A percentile compares a stretch with the other conserved stretches of the same genome.
These are phyloP conservation scores for Solanum neorickii DNA, from an alignment of 257 asterid species.

Conservation along the genomic window DNA sequence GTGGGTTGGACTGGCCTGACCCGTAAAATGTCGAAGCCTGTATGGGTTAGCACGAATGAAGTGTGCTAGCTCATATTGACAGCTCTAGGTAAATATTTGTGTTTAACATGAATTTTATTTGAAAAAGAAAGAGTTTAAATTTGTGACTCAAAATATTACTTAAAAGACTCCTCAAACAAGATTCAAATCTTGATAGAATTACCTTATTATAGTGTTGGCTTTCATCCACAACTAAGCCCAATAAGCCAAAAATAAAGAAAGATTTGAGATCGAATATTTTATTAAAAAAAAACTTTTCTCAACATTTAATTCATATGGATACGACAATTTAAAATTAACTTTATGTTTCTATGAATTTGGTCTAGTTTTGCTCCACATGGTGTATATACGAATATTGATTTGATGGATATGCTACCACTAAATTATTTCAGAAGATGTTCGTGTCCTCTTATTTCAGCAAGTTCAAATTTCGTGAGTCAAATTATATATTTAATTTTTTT, in stretches of 20 bases:
- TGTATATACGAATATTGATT: not conserved
- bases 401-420: not conserved
- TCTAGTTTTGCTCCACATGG: not conserved
- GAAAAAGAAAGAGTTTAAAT: not conserved
- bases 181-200: not conserved
- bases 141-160: not conserved
- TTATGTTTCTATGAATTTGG: not conserved
- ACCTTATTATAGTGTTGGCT: not conserved
- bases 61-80: too few species aligned
- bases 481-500: too few species aligned
- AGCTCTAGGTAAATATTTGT: too few species aligned
- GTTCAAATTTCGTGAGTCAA: not conserved
- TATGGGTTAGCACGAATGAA: too few species aligned
- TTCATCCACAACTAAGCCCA: not conserved
- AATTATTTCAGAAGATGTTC: not conserved
- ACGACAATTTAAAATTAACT: too few species aligned
- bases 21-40: too few species aligned
- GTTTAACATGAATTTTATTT: not conserved
- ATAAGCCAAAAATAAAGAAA: too few species aligned
- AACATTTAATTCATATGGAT: too few species aligned
- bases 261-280: too few species aligned
- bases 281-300: too few species aligned
- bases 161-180: not conserved
- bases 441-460: not conserved
- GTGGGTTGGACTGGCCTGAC: too few species aligned